Evolutionary conservation across 352 stramenopile genomes (phyloP).

Genomic region (Pythium dissimile): DNA sequence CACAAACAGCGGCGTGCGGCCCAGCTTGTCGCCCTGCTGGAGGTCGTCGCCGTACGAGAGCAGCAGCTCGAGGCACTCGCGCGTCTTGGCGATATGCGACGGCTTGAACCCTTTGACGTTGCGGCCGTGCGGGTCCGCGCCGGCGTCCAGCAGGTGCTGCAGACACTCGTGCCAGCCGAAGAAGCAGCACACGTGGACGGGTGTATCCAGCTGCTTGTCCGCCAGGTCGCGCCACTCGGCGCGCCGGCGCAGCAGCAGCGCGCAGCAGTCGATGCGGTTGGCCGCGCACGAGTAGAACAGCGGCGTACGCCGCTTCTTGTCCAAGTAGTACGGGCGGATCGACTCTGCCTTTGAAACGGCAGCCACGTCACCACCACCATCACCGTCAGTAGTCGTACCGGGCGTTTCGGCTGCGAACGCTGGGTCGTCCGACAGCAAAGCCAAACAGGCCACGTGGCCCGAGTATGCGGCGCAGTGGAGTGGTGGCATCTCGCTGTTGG

Average conservation of each 20-base stretch:
- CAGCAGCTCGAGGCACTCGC: conserved; percentile 48
- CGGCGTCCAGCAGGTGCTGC: conserved; percentile 39
- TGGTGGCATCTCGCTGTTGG: conserved; percentile 49
- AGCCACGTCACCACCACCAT: neutral
- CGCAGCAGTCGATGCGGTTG: conserved; percentile 43
- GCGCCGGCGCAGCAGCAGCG: conserved; percentile 31
- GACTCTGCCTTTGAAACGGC: neutral
- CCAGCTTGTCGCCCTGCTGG: conserved; percentile 62
- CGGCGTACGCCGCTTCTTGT: conserved; percentile 66
- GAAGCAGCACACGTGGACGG: conserved; percentile 70
- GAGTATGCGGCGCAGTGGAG: conserved; percentile 56
- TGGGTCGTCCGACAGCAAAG: conserved; percentile 22
- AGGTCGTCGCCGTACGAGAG: conserved; percentile 56
- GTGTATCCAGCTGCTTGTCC: conserved; percentile 58
- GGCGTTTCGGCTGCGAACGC: neutral
- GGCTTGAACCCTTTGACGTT: conserved; percentile 71
- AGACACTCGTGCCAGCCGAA: conserved; percentile 59
- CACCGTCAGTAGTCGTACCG: conserved; percentile 2
- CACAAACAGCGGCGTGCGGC: conserved; percentile 61
- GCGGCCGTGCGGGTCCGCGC: conserved; percentile 53
- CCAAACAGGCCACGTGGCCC: conserved; percentile 40
- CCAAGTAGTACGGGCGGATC: conserved; percentile 19
- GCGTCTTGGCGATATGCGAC: conserved; percentile 55
- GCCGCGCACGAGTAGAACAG: conserved; percentile 66
- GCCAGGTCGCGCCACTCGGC: conserved; percentile 49